These are phyloP conservation scores for Rehmannia glutinosa DNA, from an alignment of 257 asterid species.

Conservation along the genomic window DNA sequence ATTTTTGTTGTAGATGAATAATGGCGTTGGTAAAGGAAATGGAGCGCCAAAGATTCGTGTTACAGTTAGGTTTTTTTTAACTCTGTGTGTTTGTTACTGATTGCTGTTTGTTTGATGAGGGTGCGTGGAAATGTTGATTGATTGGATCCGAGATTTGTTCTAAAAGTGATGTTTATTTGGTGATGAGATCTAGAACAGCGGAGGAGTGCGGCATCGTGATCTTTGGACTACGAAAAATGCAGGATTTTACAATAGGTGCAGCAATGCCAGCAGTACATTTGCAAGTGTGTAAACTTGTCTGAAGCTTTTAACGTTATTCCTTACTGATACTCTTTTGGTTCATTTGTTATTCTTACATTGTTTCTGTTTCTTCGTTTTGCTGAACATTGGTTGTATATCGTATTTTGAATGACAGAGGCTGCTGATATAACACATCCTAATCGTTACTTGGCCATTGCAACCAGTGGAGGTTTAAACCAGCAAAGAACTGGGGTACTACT, in stretches of 20 bases:
- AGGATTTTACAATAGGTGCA: slow-evolving; percentile 61
- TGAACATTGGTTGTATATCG: slow-evolving; percentile 1
- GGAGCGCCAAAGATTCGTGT: slow-evolving; percentile 30
- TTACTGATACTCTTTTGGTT: background rate
- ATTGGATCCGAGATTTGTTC: slow-evolving; percentile 39
- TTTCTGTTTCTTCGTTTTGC: background rate
- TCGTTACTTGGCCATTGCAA: slow-evolving; percentile 79
- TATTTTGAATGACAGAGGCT: slow-evolving; percentile 53
- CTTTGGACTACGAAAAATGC: slow-evolving; percentile 81
- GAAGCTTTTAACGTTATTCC: background rate
- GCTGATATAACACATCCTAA: slow-evolving; percentile 45
- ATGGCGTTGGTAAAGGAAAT: slow-evolving; percentile 28
- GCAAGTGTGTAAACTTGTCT: slow-evolving; percentile 46
- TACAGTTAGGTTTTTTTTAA: slow-evolving; percentile 52
- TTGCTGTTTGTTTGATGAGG: slow-evolving; percentile 6
- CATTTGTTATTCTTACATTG: slow-evolving; percentile 4
- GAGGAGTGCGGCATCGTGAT: slow-evolving; percentile 50
- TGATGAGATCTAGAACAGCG: slow-evolving; percentile 55
- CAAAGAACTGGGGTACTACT: slow-evolving; percentile 95
- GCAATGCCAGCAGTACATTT: slow-evolving; percentile 68
- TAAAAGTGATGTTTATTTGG: slow-evolving; percentile 33
- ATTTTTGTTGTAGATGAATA: slow-evolving; percentile 27
- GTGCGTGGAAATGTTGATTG: slow-evolving; percentile 5
- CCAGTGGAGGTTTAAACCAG: slow-evolving; percentile 98
- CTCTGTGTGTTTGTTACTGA: slow-evolving; percentile 5